Evolutionary conservation across 2,329 filamentous ascomycete species (phyloP).

Genomic region (Lecanicillium sp.): DNA sequence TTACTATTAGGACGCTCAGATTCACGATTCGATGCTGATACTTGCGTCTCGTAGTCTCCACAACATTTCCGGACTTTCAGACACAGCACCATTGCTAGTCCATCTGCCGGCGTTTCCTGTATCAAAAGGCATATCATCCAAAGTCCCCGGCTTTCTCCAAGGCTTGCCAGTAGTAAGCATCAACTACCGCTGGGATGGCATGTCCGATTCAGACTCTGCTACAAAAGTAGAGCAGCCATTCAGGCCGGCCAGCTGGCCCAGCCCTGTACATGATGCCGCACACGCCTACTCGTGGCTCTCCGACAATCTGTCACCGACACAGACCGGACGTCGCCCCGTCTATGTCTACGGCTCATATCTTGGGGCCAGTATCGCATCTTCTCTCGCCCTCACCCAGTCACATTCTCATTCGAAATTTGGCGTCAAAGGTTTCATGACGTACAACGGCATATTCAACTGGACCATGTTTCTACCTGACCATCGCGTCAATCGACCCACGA

Average conservation of each 20-base stretch:
- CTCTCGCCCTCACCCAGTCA: constrained; percentile 49
- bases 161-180: constrained; percentile 42
- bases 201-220: constrained; percentile 4
- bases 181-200: constrained; percentile 48
- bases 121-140: constrained; percentile 13
- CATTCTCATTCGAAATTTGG: constrained; percentile 32
- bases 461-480: constrained; percentile 50
- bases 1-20: constrained; percentile 1
- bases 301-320: constrained; percentile 31
- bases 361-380: constrained; percentile 47
- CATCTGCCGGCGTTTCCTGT: constrained; percentile 44
- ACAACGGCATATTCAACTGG: constrained; percentile 59
- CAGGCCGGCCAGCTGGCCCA: constrained; percentile 40
- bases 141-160: constrained; percentile 32
- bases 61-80: constrained; percentile 30
- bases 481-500: constrained; percentile 27
- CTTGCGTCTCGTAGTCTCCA: constrained; percentile 32
- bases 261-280: constrained; percentile 46
- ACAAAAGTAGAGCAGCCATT: constrained; percentile 5
- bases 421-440: constrained; percentile 45
- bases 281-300: constrained; percentile 47
- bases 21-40: constrained; percentile 10
- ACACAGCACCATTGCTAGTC: constrained; percentile 39
- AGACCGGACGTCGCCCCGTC: constrained; percentile 25
- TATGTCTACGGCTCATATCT: constrained; percentile 49